Evolutionary conservation across 2,329 filamentous ascomycete species (phyloP).

Genomic region (Pyrenochaeta sp.): DNA sequence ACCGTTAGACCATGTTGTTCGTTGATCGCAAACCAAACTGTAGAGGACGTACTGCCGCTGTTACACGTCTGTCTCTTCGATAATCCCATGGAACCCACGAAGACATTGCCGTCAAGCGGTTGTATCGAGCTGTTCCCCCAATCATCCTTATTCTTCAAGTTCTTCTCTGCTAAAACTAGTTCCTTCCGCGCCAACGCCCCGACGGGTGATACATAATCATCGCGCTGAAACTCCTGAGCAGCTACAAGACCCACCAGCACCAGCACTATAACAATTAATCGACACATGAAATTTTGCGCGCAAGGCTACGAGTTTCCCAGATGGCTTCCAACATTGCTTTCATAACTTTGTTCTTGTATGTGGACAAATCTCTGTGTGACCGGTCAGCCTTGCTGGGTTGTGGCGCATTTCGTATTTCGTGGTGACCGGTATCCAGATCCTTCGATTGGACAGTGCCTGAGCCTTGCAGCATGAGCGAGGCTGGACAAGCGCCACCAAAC

Average conservation of each 20-base stretch:
- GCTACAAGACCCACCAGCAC: not conserved
- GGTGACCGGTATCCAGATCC: not conserved
- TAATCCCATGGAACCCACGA: not conserved
- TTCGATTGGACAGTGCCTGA: not conserved
- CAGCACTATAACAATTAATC: not conserved
- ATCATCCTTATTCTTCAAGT: not conserved
- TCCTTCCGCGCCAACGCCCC: not conserved
- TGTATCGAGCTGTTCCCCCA: not conserved
- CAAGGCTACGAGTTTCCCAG: not conserved
- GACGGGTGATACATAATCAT: not conserved
- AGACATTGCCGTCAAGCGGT: not conserved
- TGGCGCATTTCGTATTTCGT: not conserved
- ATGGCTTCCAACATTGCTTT: not conserved
- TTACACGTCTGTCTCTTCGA: not conserved
- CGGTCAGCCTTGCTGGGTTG: not conserved
- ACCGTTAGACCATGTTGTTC: not conserved
- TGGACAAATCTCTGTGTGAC: not conserved
- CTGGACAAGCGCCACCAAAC: not conserved
- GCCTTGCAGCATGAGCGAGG: not conserved
- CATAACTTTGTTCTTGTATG: not conserved
- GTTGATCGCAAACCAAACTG: not conserved
- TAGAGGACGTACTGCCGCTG: not conserved
- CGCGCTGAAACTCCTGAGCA: not conserved
- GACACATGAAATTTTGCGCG: not conserved
- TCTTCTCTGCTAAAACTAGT: not conserved